A percentile compares a stretch with the other conserved stretches of the same genome.
Evolutionary conservation across 2,329 filamentous ascomycete genomes (phyloP).

Genomic region (Colletotrichum australisinense): DNA sequence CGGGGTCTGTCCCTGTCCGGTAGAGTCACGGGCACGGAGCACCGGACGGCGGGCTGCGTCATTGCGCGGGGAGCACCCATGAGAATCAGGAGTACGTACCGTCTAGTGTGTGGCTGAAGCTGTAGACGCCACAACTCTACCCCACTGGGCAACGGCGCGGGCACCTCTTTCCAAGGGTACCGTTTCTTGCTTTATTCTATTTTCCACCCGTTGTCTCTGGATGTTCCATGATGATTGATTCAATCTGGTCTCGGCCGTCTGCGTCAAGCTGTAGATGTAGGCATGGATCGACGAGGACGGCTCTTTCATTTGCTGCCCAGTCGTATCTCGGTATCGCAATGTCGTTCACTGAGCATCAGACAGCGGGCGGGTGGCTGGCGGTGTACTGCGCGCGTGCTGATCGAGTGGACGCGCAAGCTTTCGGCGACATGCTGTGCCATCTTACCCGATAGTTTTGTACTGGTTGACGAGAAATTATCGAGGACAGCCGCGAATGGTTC

Average conservation of each 20-base stretch:
- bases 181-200: not conserved
- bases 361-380: not conserved
- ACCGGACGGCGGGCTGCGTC: conserved; percentile 23
- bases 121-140: conserved; percentile 13
- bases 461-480: not conserved
- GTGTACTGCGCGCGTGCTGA: not conserved
- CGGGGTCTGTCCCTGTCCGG: conserved; percentile 27
- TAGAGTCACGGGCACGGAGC: conserved; percentile 23
- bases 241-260: not conserved
- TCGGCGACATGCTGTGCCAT: conserved; percentile 6
- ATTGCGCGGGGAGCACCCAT: conserved; percentile 29
- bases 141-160: not conserved
- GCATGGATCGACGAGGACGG: not conserved
- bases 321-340: not conserved
- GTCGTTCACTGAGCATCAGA: not conserved
- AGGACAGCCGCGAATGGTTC: not conserved
- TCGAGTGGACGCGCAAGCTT: conserved; percentile 32
- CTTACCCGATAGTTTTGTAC: not conserved
- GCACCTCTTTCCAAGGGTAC: not conserved
- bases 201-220: not conserved
- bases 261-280: not conserved
- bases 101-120: not conserved
- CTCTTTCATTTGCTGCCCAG: not conserved
- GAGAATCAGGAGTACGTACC: not conserved
- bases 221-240: not conserved